Percentiles rank a stretch among this genome's conserved stretches.
phyloP scores from a whole-genome alignment of 495 filamentous ascomycete species.

The Aspergillus olivimuriae region DNA sequence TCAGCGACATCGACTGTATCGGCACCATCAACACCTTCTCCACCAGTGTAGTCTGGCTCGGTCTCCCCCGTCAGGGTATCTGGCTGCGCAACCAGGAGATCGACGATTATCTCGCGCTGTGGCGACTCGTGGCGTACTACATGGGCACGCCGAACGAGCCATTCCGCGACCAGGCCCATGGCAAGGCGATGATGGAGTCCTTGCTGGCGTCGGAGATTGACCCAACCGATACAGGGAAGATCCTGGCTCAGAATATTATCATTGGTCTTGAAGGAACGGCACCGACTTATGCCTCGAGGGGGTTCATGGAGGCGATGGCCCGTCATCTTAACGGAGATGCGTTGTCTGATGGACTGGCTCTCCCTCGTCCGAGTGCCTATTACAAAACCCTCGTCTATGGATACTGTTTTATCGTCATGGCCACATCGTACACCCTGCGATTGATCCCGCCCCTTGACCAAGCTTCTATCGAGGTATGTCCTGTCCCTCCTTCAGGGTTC shows the following conservation, averaged over 20 bases:
- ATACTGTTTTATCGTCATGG: constrained; percentile 61
- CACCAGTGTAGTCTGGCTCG: constrained; percentile 57
- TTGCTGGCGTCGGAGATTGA: constrained; percentile 55
- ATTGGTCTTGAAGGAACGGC: constrained; percentile 53
- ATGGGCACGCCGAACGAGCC: constrained; percentile 58
- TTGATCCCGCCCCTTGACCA: constrained; percentile 52
- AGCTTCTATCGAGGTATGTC: constrained; percentile 44
- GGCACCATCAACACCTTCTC: constrained; percentile 66
- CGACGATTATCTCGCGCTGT: constrained; percentile 64
- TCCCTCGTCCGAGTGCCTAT: constrained; percentile 49
- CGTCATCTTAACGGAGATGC: constrained; percentile 64
- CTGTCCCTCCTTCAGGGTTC: background rate
- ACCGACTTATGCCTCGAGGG: constrained; percentile 53
- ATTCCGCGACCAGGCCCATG: constrained; percentile 48
- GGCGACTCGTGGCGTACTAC: constrained; percentile 67
- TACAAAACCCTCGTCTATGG: constrained; percentile 57
- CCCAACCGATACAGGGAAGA: constrained; percentile 52
- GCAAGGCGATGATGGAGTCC: constrained; percentile 59
- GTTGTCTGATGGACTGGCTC: constrained; percentile 52
- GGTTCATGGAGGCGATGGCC: constrained; percentile 60
- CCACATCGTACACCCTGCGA: constrained; percentile 47
- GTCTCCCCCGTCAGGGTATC: constrained; percentile 68
- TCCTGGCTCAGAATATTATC: constrained; percentile 72
- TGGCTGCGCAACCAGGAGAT: constrained; percentile 56
- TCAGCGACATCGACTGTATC: constrained; percentile 70